Percentiles rank a stretch among this genome's conserved stretches.
phyloP scores from a whole-genome alignment of 208 protist genomes.

The Leishmania lainsoni region DNA sequence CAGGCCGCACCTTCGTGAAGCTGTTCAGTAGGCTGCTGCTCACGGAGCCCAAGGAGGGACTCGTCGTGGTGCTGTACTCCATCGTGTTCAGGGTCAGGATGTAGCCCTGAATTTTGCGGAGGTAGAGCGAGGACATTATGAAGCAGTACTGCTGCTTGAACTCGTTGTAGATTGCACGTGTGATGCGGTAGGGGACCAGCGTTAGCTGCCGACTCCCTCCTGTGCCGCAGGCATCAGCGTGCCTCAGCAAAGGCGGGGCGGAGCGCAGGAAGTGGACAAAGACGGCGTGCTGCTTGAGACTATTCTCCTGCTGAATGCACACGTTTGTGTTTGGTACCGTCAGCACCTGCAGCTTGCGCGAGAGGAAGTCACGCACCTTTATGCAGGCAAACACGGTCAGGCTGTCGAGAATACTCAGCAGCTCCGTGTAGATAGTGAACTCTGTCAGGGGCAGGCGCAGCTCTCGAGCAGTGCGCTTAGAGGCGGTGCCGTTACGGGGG shows the following conservation, averaged over 20 bases:
- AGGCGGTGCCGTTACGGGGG: background rate
- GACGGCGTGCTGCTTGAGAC: conserved; percentile 59
- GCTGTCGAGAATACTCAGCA: conserved; percentile 60
- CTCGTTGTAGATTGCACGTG: conserved; percentile 70
- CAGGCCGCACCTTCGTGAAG: conserved; percentile 20
- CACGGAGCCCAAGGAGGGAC: conserved; percentile 13
- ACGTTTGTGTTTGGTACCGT: conserved; percentile 79
- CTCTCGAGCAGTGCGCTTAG: conserved; percentile 21
- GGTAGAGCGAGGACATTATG: conserved; percentile 76
- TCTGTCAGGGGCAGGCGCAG: conserved; percentile 46
- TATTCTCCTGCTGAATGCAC: conserved; percentile 85
- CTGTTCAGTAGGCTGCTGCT: conserved; percentile 20
- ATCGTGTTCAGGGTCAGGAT: conserved; percentile 74
- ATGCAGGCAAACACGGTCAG: conserved; percentile 80
- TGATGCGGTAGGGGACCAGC: conserved; percentile 66
- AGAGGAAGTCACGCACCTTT: conserved; percentile 72
- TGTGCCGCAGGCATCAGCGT: conserved; percentile 28
- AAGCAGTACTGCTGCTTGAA: conserved; percentile 72
- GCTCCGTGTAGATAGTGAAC: conserved; percentile 62
- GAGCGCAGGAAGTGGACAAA: conserved; percentile 79
- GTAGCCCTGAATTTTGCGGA: conserved; percentile 75
- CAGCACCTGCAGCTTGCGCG: conserved; percentile 66
- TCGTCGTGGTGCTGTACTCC: conserved; percentile 54
- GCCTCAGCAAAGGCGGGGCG: conserved; percentile 55
- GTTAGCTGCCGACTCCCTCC: conserved; percentile 33